Conservation (phyloP, 2,329 filamentous ascomycete genomes). For the Microdochium paspali region DNA sequence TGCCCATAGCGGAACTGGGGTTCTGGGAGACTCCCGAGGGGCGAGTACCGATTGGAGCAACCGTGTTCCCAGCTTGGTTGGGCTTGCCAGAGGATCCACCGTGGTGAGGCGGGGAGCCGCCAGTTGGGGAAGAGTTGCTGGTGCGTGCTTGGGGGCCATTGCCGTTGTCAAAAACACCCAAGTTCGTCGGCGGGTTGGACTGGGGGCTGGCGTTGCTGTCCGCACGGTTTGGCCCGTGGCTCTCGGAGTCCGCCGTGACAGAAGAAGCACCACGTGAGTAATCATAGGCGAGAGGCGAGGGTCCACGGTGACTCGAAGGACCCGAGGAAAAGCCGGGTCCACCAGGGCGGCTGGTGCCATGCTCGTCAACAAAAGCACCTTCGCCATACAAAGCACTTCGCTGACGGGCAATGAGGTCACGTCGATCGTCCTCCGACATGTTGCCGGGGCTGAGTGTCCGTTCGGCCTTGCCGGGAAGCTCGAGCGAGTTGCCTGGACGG, state of each 20-base stretch:
- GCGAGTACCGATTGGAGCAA: constrained; percentile 90
- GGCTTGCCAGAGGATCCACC: constrained; percentile 47
- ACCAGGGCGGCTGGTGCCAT: constrained; percentile 50
- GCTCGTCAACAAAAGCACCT: constrained; percentile 60
- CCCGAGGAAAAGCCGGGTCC: constrained; percentile 57
- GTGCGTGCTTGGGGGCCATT: constrained; percentile 62
- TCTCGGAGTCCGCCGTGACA: constrained; percentile 36
- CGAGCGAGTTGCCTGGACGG: constrained; percentile 30
- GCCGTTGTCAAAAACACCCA: constrained; percentile 49
- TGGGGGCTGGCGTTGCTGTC: constrained; percentile 83
- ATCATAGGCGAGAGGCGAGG: constrained; percentile 75
- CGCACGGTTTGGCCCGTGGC: constrained; percentile 53
- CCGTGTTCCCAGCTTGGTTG: constrained; percentile 48
- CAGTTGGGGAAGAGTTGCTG: constrained; percentile 73
- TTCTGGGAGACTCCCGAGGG: constrained; percentile 50
- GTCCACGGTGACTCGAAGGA: constrained; percentile 57
- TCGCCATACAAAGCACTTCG: constrained; percentile 90
- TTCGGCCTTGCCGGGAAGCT: constrained; percentile 59
- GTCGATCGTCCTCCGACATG: constrained; percentile 93
- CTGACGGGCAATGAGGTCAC: constrained; percentile 91
- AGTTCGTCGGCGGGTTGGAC: constrained; percentile 50
- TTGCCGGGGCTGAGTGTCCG: constrained; percentile 72
- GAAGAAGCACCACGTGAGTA: constrained; percentile 33
- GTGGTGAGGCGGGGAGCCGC: constrained; percentile 67
- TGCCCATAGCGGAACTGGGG: constrained; percentile 54